Conservation (phyloP, 768 basidiomycete species). For the Paxillus ammoniavirescens region DNA sequence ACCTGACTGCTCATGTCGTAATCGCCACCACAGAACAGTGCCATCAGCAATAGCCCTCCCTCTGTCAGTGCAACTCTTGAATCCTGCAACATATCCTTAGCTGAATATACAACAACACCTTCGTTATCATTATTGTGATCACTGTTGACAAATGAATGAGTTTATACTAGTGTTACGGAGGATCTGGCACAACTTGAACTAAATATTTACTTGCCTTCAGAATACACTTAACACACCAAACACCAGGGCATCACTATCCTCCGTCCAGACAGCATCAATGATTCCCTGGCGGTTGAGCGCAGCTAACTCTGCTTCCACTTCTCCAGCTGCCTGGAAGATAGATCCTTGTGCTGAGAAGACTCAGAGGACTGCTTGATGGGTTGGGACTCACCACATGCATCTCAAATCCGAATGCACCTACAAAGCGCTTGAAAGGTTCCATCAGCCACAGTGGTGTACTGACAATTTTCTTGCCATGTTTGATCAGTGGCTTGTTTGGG, state of each 20-base stretch:
- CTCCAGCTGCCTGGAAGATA: conserved; percentile 1
- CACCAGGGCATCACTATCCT: conserved; percentile 2
- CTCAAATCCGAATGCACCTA: conserved; percentile 42
- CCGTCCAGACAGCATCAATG: not conserved
- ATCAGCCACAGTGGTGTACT: conserved; percentile 31
- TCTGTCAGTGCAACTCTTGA: not conserved
- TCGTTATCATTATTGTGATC: not conserved
- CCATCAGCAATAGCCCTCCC: conserved; percentile 1
- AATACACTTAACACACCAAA: conserved; percentile 3
- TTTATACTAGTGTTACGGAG: not conserved
- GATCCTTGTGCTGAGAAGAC: no score
- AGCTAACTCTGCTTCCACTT: conserved; percentile 4
- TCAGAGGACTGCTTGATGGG: no score
- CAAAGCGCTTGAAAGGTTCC: conserved; percentile 26
- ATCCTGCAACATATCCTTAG: not conserved
- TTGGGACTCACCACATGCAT: conserved; percentile 21
- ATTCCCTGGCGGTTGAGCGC: not conserved
- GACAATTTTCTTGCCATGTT: conserved; percentile 35
- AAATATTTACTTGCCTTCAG: not conserved
- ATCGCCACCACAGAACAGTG: conserved; percentile 2
- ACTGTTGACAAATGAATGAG: not conserved
- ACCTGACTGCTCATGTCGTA: not conserved
- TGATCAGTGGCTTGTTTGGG: conserved; percentile 37
- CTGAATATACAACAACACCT: not conserved
- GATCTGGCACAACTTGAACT: no score